Evolutionary conservation across 139 green algal species (phyloP).

Genomic region (Spirogloea muscicola): DNA sequence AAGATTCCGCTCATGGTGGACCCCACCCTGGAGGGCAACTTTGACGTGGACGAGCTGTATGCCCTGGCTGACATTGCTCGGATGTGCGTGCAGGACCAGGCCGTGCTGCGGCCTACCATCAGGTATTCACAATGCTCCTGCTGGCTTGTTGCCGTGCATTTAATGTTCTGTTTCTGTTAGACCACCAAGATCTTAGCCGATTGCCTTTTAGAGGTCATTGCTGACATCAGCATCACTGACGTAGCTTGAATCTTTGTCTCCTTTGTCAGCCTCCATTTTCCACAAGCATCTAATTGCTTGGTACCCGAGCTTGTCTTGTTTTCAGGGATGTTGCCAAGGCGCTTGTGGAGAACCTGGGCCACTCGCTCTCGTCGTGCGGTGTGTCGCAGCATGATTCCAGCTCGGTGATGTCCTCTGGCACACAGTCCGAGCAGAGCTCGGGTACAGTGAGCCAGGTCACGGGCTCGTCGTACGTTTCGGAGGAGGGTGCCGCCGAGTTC

Average conservation of each 20-base stretch:
- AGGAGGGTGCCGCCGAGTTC: background rate
- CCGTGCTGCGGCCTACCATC: slow-evolving; percentile 29
- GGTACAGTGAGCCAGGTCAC: no score
- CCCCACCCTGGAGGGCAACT: slow-evolving; percentile 23
- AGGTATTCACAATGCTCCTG: no score
- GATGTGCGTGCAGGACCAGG: slow-evolving; percentile 36
- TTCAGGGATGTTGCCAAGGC: slow-evolving; percentile 31
- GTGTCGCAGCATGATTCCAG: slow-evolving; percentile 9
- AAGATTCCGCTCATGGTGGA: slow-evolving; percentile 37
- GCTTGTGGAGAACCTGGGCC: slow-evolving; percentile 28
- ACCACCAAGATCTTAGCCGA: no score
- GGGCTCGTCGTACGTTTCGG: background rate
- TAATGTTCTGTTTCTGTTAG: no score
- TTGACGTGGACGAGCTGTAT: slow-evolving; percentile 30
- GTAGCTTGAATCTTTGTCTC: no score
- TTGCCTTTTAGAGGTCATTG: no score
- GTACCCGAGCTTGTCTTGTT: no score
- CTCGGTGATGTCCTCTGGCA: slow-evolving; percentile 9
- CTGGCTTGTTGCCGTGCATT: no score
- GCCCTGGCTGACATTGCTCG: slow-evolving; percentile 30
- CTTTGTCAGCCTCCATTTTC: no score
- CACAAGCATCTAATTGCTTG: no score
- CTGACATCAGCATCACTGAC: no score
- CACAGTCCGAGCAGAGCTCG: slow-evolving; percentile 16
- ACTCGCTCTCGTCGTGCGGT: slow-evolving; percentile 3